These are phyloP conservation scores for Apiotrichum sp. DNA, from an alignment of 1,284 basidiomycete genomes.

Conservation along the genomic window DNA sequence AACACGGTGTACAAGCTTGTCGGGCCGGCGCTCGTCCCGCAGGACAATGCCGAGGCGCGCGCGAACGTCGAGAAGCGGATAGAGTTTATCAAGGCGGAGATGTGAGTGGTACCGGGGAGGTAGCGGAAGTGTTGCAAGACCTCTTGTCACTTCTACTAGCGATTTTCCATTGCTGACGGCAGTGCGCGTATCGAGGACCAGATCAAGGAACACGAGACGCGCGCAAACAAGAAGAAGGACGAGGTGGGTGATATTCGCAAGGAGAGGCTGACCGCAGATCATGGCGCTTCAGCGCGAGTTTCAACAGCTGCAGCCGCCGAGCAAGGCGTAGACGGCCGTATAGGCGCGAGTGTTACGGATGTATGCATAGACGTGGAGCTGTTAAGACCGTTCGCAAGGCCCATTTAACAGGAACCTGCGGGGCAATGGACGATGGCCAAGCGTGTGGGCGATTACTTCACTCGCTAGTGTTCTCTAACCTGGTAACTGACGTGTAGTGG, in stretches of 20 bases:
- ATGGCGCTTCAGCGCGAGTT: constrained; percentile 43
- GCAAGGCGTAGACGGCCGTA: constrained; percentile 6
- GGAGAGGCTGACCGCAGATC: constrained; percentile 24
- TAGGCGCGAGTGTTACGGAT: neutral
- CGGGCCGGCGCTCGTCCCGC: constrained; percentile 83
- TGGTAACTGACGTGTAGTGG: no score
- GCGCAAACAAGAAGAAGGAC: constrained; percentile 67
- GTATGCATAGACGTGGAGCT: no score
- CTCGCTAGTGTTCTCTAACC: no score
- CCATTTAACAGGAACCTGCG: no score
- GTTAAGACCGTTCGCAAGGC: no score
- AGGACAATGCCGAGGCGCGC: constrained; percentile 83
- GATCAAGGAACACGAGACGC: constrained; percentile 66
- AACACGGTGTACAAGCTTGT: constrained; percentile 89
- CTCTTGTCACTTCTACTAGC: neutral
- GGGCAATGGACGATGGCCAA: no score
- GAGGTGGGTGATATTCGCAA: constrained; percentile 57
- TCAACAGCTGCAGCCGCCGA: constrained; percentile 33
- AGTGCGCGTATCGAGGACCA: constrained; percentile 76
- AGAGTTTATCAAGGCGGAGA: constrained; percentile 82
- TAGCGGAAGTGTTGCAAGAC: no score
- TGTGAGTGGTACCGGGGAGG: constrained; percentile 55
- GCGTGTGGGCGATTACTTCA: no score
- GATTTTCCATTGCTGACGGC: constrained; percentile 1
- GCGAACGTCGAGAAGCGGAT: constrained; percentile 84